A percentile compares a stretch with the other conserved stretches of the same genome.
Conservation (phyloP, 176 grass and related monocot genomes). For the Pharus latifolius region DNA sequence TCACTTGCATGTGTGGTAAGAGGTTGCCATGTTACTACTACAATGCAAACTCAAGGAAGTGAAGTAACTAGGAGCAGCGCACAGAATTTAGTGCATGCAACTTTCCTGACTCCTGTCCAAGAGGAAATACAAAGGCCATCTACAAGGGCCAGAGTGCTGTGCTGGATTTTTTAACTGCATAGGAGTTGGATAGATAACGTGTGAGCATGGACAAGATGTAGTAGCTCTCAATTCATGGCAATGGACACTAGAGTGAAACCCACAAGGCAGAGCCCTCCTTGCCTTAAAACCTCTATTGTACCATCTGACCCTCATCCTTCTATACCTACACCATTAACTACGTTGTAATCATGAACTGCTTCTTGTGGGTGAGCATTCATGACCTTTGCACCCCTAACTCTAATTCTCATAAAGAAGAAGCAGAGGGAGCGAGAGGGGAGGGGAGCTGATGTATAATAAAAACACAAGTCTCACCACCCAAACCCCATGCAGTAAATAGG, state of each 20-base stretch:
- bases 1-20: not conserved
- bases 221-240: conserved; percentile 7
- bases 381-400: conserved; percentile 16
- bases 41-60: not conserved
- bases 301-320: conserved; percentile 43
- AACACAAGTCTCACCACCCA: not conserved
- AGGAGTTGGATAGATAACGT: conserved; percentile 22
- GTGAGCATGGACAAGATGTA: conserved; percentile 22
- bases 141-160: conserved; percentile 12
- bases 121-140: too few relatives aligned
- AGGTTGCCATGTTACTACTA: not conserved
- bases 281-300: conserved; percentile 33
- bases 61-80: conserved; percentile 6
- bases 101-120: not conserved
- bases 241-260: conserved; percentile 29
- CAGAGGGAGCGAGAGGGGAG: not conserved
- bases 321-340: conserved; percentile 65
- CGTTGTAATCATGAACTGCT: conserved; percentile 47
- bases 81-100: conserved; percentile 36
- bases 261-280: conserved; percentile 23
- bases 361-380: conserved; percentile 64
- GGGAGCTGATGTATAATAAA: conserved; percentile 5
- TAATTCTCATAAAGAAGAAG: conserved; percentile 31
- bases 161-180: conserved; percentile 15
- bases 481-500: conserved; percentile 30